phyloP scores from a whole-genome alignment of 768 basidiomycete species.

The Pisolithus albus region DNA sequence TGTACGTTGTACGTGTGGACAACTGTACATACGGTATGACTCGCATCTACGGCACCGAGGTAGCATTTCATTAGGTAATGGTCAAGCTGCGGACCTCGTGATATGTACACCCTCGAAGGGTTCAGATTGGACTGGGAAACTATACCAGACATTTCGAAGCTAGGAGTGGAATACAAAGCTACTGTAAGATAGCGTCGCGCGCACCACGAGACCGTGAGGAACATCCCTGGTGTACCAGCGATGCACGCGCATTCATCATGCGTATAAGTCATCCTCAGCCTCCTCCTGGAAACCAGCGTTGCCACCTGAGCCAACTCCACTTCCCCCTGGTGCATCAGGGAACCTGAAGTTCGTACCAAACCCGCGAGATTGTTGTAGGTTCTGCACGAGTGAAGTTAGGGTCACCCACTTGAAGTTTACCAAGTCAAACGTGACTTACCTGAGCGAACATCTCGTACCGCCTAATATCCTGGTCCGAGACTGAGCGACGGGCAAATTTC shows the following conservation, averaged over 20 bases:
- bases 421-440: conserved; percentile 35
- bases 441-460: conserved; percentile 99
- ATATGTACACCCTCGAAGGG: not conserved
- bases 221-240: not conserved
- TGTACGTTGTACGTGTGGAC: not conserved
- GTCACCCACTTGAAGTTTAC: not conserved
- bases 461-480: conserved; percentile 93
- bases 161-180: not conserved
- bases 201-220: not conserved
- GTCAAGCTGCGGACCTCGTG: too few relatives aligned
- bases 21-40: not conserved
- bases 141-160: too few relatives aligned
- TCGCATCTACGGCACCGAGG: not conserved
- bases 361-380: conserved; percentile 83
- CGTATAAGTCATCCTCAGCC: conserved; percentile 87
- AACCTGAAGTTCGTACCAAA: conserved; percentile 98
- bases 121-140: not conserved
- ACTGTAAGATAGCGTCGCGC: not conserved
- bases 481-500: conserved; percentile 94
- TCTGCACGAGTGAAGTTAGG: conserved; percentile 35
- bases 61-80: not conserved
- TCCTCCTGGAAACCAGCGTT: conserved; percentile 84
- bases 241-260: conserved; percentile 32
- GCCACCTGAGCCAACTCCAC: conserved; percentile 39
- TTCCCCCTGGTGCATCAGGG: conserved; percentile 56